Evolutionary conservation across 2,329 filamentous ascomycete species (phyloP).

Genomic region (Teratosphaeria gauchensis): DNA sequence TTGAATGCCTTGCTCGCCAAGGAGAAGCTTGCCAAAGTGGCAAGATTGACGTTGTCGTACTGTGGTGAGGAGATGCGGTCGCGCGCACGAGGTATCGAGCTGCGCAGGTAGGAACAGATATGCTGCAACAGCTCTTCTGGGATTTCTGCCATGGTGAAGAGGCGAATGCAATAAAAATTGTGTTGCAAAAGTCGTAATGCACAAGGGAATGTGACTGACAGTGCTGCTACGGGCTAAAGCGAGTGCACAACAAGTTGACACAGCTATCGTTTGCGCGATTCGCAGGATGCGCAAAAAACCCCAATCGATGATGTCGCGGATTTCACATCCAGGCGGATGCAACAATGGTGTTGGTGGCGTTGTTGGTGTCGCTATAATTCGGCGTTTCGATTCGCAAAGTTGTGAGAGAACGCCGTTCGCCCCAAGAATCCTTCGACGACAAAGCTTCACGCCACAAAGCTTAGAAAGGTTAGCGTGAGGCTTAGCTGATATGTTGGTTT

Average conservation of each 20-base stretch:
- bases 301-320: no score
- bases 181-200: no score
- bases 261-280: not conserved
- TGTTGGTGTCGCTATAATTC: not conserved
- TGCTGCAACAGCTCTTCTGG: not conserved
- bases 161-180: no score
- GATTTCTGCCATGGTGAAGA: not conserved
- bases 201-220: not conserved
- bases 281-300: not conserved
- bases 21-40: not conserved
- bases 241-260: not conserved
- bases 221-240: not conserved
- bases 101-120: not conserved
- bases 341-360: not conserved
- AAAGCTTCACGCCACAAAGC: not conserved
- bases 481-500: no score
- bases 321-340: not conserved
- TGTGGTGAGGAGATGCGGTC: no score
- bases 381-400: not conserved
- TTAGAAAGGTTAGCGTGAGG: not conserved
- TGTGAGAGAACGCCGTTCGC: not conserved
- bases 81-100: not conserved
- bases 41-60: not conserved
- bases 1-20: not conserved
- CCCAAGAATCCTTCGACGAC: not conserved